phyloP scores from a whole-genome alignment of 1,284 basidiomycete genomes.

The Cutaneotrichosporon spelunceum region DNA sequence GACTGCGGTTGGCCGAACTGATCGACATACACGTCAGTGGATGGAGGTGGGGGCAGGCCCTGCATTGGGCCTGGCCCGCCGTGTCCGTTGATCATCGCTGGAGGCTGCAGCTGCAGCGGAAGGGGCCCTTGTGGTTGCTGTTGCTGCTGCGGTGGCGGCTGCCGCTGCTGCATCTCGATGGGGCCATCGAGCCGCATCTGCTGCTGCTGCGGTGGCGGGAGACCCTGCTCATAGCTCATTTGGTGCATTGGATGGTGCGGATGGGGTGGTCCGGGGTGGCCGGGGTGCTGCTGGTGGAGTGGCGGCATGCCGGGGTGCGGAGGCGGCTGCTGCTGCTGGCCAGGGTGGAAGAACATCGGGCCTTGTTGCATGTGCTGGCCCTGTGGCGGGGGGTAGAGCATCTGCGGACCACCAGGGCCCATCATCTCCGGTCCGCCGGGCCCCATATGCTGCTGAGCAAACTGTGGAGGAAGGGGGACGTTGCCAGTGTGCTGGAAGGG shows the following conservation, averaged over 20 bases:
- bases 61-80: slow-evolving; percentile 20
- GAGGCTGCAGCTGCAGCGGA: slow-evolving; percentile 17
- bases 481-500: slow-evolving; percentile 23
- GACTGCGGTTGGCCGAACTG: slow-evolving; percentile 44
- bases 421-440: slow-evolving; percentile 16
- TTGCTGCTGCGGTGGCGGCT: slow-evolving; percentile 13
- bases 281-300: slow-evolving; percentile 10
- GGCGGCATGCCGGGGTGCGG: slow-evolving; percentile 4
- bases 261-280: slow-evolving; percentile 16
- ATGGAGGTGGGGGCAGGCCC: slow-evolving; percentile 31
- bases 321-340: slow-evolving; percentile 16
- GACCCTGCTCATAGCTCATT: slow-evolving; percentile 15
- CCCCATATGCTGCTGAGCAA: slow-evolving; percentile 21
- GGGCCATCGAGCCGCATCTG: slow-evolving; percentile 11
- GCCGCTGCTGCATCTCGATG: slow-evolving; percentile 27
- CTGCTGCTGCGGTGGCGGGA: slow-evolving; percentile 11
- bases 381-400: slow-evolving; percentile 21
- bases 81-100: slow-evolving; percentile 41
- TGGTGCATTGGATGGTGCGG: slow-evolving; percentile 11
- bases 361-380: slow-evolving; percentile 17
- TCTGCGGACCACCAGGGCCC: slow-evolving; percentile 15
- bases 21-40: slow-evolving; percentile 43
- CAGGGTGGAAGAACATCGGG: slow-evolving; percentile 28
- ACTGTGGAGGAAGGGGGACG: slow-evolving; percentile 34
- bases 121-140: slow-evolving; percentile 3